Evolutionary conservation across 2,329 filamentous ascomycete species (phyloP).

Genomic region (Epichloe baconii): DNA sequence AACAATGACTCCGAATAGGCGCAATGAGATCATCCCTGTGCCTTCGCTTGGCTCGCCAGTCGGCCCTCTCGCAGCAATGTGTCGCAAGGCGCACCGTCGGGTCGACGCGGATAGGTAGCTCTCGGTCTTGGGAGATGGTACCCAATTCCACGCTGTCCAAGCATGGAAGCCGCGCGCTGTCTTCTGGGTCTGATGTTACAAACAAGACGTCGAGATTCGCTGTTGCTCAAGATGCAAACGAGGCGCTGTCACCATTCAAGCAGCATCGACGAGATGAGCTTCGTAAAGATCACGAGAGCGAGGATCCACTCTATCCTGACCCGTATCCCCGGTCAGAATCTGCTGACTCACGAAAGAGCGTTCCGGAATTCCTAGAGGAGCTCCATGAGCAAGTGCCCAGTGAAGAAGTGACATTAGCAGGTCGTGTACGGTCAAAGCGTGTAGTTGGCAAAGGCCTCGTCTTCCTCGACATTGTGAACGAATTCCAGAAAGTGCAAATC

Average conservation of each 20-base stretch:
- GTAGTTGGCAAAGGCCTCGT: constrained; percentile 63
- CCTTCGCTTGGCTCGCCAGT: constrained; percentile 23
- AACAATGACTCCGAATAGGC: constrained; percentile 11
- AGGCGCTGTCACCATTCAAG: constrained; percentile 23
- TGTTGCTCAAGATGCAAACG: constrained; percentile 10
- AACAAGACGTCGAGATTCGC: constrained; percentile 7
- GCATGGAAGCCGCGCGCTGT: constrained; percentile 8
- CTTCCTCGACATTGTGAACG: constrained; percentile 70
- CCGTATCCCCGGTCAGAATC: constrained; percentile 23
- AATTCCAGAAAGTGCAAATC: constrained; percentile 60
- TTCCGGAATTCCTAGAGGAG: constrained; percentile 22
- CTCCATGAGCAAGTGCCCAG: constrained; percentile 14
- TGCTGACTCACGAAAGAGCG: constrained; percentile 15
- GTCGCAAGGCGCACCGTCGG: not conserved
- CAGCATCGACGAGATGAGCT: constrained; percentile 22
- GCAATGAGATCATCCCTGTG: constrained; percentile 25
- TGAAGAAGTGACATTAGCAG: constrained; percentile 26
- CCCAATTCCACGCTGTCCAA: not conserved
- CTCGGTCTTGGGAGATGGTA: not conserved
- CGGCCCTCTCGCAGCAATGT: constrained; percentile 7
- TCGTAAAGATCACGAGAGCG: constrained; percentile 18
- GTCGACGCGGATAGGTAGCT: constrained; percentile 1
- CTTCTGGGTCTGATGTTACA: constrained; percentile 9
- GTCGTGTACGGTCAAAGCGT: constrained; percentile 62
- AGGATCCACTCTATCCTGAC: constrained; percentile 22